A percentile compares a stretch with the other conserved stretches of the same genome.
These are phyloP conservation scores for Discostella stelligeroides DNA, from an alignment of 108 stramenopile species.

Conservation along the genomic window DNA sequence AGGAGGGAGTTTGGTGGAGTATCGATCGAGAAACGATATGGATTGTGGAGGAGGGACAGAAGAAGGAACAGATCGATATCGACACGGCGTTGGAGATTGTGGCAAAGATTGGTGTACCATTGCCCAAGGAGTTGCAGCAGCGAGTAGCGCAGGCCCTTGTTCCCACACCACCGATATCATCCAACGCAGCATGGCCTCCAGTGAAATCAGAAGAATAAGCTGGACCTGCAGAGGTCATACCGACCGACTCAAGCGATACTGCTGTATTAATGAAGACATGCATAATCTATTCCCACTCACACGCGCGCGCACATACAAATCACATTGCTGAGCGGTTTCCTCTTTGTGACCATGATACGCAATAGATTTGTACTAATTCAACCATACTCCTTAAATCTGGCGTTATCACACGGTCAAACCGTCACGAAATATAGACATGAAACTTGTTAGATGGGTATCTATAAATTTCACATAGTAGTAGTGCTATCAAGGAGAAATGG, in stretches of 20 bases:
- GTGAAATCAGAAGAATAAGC: conserved; percentile 4
- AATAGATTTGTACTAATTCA: neutral
- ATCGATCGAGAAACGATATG: conserved; percentile 33
- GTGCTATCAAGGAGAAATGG: no score
- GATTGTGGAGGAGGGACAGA: conserved; percentile 40
- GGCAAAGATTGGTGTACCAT: conserved; percentile 28
- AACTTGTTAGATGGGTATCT: no score
- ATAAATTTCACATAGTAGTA: no score
- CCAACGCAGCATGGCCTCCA: neutral
- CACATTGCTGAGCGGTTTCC: no score
- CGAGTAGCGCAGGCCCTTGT: no score
- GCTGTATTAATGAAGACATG: no score
- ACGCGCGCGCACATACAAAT: no score
- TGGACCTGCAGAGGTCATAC: no score
- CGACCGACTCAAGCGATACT: no score
- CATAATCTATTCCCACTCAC: no score
- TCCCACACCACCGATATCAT: neutral
- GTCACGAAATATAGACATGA: no score
- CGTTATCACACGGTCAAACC: no score
- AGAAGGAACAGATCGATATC: conserved; percentile 40
- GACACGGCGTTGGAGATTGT: conserved; percentile 35
- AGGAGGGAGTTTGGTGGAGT: conserved; percentile 57
- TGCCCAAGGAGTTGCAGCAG: conserved; percentile 30
- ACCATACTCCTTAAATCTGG: neutral
- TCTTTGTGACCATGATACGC: neutral